Evolutionary conservation across 2,329 filamentous ascomycete species (phyloP).

Genomic region (Colletotrichum lindemuthianum): DNA sequence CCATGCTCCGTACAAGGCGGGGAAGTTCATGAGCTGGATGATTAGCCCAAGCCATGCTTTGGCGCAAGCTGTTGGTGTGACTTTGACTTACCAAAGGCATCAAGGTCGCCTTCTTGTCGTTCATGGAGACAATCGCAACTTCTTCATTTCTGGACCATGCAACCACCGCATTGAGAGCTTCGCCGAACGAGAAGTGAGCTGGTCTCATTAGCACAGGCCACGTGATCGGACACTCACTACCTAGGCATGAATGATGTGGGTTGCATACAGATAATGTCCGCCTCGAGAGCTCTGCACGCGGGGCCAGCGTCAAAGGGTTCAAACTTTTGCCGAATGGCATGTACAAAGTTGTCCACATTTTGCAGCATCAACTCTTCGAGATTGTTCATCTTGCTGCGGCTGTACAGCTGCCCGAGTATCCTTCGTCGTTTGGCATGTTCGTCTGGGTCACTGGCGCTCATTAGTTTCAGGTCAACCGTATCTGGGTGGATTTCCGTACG

Average conservation of each 20-base stretch:
- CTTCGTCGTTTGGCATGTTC: conserved; percentile 43
- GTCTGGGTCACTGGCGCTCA: conserved; percentile 34
- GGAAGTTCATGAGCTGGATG: conserved; percentile 10
- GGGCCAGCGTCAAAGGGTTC: conserved; percentile 6
- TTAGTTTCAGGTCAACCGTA: conserved; percentile 23
- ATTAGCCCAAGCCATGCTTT: background rate
- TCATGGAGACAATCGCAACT: conserved; percentile 41
- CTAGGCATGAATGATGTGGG: background rate
- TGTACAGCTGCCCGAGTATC: conserved; percentile 43
- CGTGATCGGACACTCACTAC: background rate
- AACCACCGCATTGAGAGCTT: conserved; percentile 38
- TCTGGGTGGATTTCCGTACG: conserved; percentile 25
- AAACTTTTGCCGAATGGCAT: background rate
- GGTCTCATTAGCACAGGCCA: background rate
- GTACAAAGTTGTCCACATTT: conserved; percentile 38
- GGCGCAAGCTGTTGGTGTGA: background rate
- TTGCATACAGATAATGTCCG: conserved; percentile 19
- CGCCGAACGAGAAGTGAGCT: conserved; percentile 43
- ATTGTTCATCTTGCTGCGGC: conserved; percentile 40
- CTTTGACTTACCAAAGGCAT: conserved; percentile 41
- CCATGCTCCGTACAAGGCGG: background rate
- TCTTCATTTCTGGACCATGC: conserved; percentile 39
- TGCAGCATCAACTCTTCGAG: conserved; percentile 40
- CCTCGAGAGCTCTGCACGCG: conserved; percentile 17
- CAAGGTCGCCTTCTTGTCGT: conserved; percentile 43